These are phyloP conservation scores for Aspergillus eucalypticola DNA, from an alignment of 2,329 filamentous ascomycete species.

Conservation along the genomic window DNA sequence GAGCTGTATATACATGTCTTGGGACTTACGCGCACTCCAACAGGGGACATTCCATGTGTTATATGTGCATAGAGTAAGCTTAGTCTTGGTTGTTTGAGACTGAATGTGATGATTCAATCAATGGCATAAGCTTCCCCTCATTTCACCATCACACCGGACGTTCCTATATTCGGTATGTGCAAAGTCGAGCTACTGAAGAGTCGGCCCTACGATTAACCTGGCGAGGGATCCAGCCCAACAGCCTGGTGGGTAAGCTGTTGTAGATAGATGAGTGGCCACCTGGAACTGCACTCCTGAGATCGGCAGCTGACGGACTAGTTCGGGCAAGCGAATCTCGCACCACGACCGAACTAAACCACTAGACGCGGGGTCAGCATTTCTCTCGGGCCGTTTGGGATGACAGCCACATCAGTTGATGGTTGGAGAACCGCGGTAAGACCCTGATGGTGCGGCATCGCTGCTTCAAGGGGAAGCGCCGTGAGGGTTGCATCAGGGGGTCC, in stretches of 20 bases:
- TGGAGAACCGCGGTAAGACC: conserved; percentile 7
- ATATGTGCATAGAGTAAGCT: no score
- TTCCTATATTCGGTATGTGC: no score
- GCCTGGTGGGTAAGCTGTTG: neutral
- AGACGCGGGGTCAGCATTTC: conserved; percentile 1
- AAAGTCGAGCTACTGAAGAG: neutral
- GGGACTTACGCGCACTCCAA: no score
- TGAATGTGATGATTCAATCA: no score
- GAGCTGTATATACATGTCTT: no score
- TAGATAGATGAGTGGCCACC: neutral
- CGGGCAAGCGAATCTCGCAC: neutral
- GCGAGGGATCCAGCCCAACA: neutral
- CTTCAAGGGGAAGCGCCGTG: neutral
- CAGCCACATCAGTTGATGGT: conserved; percentile 8
- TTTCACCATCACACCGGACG: no score
- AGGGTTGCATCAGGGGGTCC: conserved; percentile 6
- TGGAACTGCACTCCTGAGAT: neutral
- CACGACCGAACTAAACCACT: conserved; percentile 1
- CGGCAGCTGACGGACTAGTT: neutral
- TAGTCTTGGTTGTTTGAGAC: no score
- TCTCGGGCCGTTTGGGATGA: conserved; percentile 10
- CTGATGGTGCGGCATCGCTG: conserved; percentile 1
- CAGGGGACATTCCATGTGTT: no score
- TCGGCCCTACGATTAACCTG: neutral
- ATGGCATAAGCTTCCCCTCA: no score